Evolutionary conservation across 1,284 basidiomycete species (phyloP).

Genomic region (Filobasidium uniguttulatum): DNA sequence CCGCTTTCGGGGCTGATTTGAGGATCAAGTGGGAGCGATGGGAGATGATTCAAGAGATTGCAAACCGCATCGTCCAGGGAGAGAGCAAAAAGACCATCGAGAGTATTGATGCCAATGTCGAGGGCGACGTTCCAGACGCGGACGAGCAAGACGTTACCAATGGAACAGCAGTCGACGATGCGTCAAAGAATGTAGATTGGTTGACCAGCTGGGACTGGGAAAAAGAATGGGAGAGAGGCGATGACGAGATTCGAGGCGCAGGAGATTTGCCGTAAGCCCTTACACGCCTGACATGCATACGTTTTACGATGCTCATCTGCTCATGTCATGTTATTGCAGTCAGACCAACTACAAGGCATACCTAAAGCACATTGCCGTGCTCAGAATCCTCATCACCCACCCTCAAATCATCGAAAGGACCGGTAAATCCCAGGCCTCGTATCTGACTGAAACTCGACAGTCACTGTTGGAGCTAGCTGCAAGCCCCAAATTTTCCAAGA

Average conservation of each 20-base stretch:
- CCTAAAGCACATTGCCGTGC: constrained; percentile 6
- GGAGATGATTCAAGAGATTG: constrained; percentile 12
- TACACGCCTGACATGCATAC: neutral
- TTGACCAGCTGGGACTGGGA: constrained; percentile 14
- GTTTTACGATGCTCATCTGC: neutral
- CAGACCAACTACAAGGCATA: constrained; percentile 17
- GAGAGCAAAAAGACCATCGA: neutral
- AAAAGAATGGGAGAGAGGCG: constrained; percentile 11
- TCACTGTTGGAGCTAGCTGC: constrained; percentile 10
- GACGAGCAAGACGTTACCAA: neutral
- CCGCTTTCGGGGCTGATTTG: constrained; percentile 9
- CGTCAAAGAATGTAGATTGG: neutral
- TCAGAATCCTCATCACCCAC: constrained; percentile 5
- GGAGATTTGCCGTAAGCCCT: constrained; percentile 14
- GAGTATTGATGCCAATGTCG: neutral
- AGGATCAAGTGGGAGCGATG: constrained; percentile 15
- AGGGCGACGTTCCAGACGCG: neutral
- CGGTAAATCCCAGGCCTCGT: neutral
- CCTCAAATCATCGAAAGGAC: neutral
- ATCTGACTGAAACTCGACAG: constrained; percentile 8
- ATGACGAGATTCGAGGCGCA: constrained; percentile 12
- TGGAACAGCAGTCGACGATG: neutral
- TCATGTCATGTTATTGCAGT: neutral
- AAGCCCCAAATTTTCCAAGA: neutral
- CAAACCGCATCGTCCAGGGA: neutral